phyloP scores from a whole-genome alignment of 495 filamentous ascomycete genomes.

The Hypoxylon rickii region DNA sequence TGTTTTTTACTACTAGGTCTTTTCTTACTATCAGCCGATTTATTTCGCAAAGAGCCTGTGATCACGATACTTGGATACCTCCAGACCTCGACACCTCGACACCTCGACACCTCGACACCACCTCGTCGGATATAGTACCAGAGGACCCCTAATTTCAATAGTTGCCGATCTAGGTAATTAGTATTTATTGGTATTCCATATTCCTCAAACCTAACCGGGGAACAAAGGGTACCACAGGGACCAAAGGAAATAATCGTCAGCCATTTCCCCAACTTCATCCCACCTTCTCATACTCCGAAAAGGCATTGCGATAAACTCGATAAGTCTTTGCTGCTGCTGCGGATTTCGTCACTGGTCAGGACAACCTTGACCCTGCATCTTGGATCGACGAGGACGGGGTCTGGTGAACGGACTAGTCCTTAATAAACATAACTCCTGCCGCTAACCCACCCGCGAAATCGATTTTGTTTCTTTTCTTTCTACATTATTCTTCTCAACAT shows the following conservation, averaged over 20 bases:
- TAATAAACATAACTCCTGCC: constrained; percentile 8
- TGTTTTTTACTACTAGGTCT: too few species aligned
- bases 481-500: background rate
- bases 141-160: background rate
- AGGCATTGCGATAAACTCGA: constrained; percentile 16
- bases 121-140: constrained; percentile 7
- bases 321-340: constrained; percentile 5
- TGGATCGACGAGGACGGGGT: too few species aligned
- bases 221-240: constrained; percentile 8
- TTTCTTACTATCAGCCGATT: constrained; percentile 29
- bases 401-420: constrained; percentile 12
- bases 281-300: constrained; percentile 8
- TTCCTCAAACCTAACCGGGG: background rate
- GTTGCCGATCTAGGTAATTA: too few species aligned
- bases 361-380: constrained; percentile 17
- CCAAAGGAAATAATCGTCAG: constrained; percentile 6
- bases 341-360: constrained; percentile 28
- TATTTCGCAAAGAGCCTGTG: constrained; percentile 9
- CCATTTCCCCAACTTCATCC: constrained; percentile 6
- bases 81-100: too few species aligned
- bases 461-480: too few species aligned
- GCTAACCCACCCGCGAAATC: background rate
- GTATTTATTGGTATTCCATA: too few species aligned
- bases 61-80: constrained; percentile 28
- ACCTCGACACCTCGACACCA: background rate